Base-by-base conservation (phyloP, 2,329 filamentous ascomycete genomes). In the Botrytis cinerea region DNA sequence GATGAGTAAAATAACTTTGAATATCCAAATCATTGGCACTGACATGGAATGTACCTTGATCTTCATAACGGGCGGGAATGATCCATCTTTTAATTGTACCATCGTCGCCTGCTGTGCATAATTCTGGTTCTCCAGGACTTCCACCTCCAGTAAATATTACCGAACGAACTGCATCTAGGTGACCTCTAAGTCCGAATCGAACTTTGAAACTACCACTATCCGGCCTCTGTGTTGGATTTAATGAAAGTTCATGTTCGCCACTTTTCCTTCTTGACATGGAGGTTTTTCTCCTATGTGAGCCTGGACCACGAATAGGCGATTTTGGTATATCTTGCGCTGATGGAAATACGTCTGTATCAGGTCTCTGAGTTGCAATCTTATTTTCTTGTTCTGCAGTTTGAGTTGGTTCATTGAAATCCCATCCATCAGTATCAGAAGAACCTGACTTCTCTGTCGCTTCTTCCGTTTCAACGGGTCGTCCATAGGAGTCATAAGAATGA, bases 111-210 rank as follows among this genome's bases (percentile, higher is more conserved):
- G 93, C 94, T 4, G 95, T 99, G 83, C 95, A 98, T 71, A 99
- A 95, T 82, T 99, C 96, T 2, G 96, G 96, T 81, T 99, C 96
- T 5, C 93, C 94, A 5, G 95, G 95, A 80, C 94, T 98, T 75
- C 96, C 96, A 60, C 96, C 96, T 38, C 96, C 96, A 1, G 95
- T 98, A 83, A 99, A 99, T 76, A 98, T 97, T 74, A 98, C 93
- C 1, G 94, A 94, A 59, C 96, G 91, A 8, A 99, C 94, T 4
- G 97, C 95, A 81, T 98, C 94, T 2, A 99, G 87, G 82, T 99
- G 96, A 2, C 96, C 96, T 70, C 95, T 89, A 7, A 99, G 87
- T 7, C 94, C 95, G 80, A 97, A 98, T 69, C 94, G 90, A 74
- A 98, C 91, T 82, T 97, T 98, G 85, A 99, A 98, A 77, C 88